Conservation (phyloP, 345 rosid species). For the Isatis tinctoria region DNA sequence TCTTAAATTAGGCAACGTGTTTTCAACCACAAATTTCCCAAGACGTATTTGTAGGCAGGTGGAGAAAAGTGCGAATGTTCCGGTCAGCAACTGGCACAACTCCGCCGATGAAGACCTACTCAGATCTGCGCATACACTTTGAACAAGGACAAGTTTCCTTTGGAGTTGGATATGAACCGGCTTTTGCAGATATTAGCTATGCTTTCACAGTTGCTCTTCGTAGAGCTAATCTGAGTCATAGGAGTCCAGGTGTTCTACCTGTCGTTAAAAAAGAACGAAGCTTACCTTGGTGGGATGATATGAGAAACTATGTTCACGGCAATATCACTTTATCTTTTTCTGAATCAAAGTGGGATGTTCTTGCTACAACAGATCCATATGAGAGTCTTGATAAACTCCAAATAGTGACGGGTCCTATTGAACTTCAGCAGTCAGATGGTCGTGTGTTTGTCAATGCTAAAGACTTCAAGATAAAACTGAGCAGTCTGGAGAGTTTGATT, state of each 20-base stretch:
- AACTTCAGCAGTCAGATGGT: constrained; percentile 93
- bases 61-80: constrained; percentile 92
- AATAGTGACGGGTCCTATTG: constrained; percentile 61
- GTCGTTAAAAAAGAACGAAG: constrained; percentile 82
- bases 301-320: constrained; percentile 96
- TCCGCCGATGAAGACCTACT: constrained; percentile 88
- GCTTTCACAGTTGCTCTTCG: constrained; percentile 97
- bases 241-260: constrained; percentile 49
- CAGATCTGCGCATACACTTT: constrained; percentile 78
- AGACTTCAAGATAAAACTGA: constrained; percentile 71
- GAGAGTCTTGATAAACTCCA: constrained; percentile 92
- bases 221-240: constrained; percentile 84
- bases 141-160: constrained; percentile 72
- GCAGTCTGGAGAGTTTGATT: constrained; percentile 89
- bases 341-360: constrained; percentile 68
- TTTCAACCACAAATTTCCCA: constrained; percentile 91
- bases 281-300: constrained; percentile 99
- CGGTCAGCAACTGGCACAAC: constrained; percentile 96
- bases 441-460: constrained; percentile 65
- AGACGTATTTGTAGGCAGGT: constrained; percentile 88
- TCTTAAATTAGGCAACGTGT: constrained; percentile 71
- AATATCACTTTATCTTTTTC: constrained; percentile 58
- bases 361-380: constrained; percentile 93
- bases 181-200: constrained; percentile 88
- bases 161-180: constrained; percentile 97